These are phyloP conservation scores for Mycena maculata DNA, from an alignment of 768 basidiomycete species.

Conservation along the genomic window DNA sequence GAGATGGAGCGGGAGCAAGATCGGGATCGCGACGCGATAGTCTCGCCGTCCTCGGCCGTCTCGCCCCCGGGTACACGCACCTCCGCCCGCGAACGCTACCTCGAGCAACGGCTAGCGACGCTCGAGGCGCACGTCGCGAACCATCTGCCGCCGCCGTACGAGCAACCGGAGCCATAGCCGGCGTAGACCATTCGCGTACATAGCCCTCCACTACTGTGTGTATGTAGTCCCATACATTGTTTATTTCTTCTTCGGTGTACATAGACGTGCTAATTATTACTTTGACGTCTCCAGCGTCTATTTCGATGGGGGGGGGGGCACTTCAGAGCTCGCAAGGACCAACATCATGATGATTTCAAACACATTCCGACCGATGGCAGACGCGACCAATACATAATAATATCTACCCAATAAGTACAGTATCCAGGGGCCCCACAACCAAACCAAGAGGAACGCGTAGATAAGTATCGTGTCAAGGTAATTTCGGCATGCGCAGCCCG, in stretches of 20 bases:
- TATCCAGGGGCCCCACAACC: no score
- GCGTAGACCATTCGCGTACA: neutral
- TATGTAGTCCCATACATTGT: neutral
- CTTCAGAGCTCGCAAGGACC: no score
- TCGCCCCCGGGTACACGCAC: neutral
- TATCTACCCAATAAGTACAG: no score
- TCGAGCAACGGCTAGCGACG: conserved; percentile 33
- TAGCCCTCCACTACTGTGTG: neutral
- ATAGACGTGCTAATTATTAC: neutral
- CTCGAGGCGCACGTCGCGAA: conserved; percentile 31
- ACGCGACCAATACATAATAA: no score
- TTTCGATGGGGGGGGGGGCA: no score
- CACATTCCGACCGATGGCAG: no score
- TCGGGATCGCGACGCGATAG: neutral
- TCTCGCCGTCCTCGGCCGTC: neutral
- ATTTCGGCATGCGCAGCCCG: conserved; percentile 27
- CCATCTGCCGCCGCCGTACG: conserved; percentile 33
- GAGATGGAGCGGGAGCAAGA: neutral
- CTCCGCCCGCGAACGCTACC: conserved; percentile 31
- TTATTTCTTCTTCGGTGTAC: neutral
- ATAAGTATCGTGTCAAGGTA: neutral
- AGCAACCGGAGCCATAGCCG: conserved; percentile 13
- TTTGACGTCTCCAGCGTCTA: no score
- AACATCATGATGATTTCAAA: no score
- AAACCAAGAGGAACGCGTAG: neutral